A percentile compares a stretch with the other conserved stretches of the same genome.
These are phyloP conservation scores for Cladorrhinum sp. DNA, from an alignment of 2,329 filamentous ascomycete genomes.

Conservation along the genomic window DNA sequence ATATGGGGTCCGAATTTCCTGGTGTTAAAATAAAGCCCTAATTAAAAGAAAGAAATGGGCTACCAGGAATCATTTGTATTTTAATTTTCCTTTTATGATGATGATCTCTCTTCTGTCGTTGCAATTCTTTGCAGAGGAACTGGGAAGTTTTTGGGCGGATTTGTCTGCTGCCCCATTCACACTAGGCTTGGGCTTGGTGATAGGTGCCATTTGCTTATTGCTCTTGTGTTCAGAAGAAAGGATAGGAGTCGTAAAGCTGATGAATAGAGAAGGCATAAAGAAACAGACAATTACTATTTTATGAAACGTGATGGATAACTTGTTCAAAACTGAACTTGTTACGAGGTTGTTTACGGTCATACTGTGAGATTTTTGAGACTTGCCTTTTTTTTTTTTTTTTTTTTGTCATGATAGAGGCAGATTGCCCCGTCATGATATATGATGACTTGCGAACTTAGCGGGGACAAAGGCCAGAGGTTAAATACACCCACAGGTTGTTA, in stretches of 20 bases:
- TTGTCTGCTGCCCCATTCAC: neutral
- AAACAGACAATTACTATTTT: neutral
- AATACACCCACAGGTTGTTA: too few species aligned
- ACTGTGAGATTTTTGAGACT: too few species aligned
- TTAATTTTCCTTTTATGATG: slow-evolving; percentile 37
- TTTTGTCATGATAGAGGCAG: too few species aligned
- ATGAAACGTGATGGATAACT: neutral
- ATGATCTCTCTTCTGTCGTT: neutral
- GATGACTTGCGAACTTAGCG: too few species aligned
- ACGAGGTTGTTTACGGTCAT: too few species aligned
- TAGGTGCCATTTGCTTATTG: neutral
- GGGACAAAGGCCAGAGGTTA: too few species aligned
- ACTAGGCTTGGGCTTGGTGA: neutral
- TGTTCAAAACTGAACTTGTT: too few species aligned
- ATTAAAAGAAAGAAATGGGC: neutral
- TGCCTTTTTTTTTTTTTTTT: too few species aligned
- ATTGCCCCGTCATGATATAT: too few species aligned
- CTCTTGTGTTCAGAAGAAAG: neutral
- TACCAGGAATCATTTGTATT: slow-evolving; percentile 39
- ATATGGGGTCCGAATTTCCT: neutral
- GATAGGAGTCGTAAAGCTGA: neutral
- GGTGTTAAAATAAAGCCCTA: neutral
- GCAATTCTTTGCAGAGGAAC: neutral
- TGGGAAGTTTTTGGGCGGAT: neutral
- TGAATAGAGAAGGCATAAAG: neutral